phyloP scores from a whole-genome alignment of 2,329 filamentous ascomycete genomes.

The Diplodia sapinea region DNA sequence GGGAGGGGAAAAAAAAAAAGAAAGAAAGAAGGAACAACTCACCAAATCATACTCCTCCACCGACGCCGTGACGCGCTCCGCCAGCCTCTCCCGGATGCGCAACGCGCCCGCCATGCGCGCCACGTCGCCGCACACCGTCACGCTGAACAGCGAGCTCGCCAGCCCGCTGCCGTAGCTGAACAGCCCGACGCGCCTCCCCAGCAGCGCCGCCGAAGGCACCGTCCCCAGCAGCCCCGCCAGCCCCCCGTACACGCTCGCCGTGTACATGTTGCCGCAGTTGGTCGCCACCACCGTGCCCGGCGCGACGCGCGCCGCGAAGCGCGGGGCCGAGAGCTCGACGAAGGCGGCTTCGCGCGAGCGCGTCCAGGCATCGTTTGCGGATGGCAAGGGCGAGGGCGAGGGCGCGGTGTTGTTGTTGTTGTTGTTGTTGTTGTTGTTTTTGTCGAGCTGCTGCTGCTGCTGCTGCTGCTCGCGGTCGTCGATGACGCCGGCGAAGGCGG shows the following conservation, averaged over 20 bases:
- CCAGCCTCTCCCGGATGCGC: no score
- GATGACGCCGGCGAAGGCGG: constrained; percentile 45
- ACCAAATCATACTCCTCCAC: no score
- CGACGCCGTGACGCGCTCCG: no score
- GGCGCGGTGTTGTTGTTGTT: no score
- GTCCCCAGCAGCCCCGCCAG: constrained; percentile 56
- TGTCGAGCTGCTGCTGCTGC: neutral
- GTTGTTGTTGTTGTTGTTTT: no score
- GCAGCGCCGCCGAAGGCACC: constrained; percentile 50
- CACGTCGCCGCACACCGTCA: constrained; percentile 54
- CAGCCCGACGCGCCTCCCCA: constrained; percentile 58
- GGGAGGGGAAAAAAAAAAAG: no score
- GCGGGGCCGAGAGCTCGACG: constrained; percentile 33
- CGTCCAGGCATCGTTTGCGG: no score
- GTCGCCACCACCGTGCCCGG: constrained; percentile 57
- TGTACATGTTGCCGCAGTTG: constrained; percentile 63
- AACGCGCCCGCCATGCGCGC: constrained; percentile 53
- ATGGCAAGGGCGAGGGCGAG: no score
- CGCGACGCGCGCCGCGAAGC: constrained; percentile 56
- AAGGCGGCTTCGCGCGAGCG: no score
- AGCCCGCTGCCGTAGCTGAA: constrained; percentile 61
- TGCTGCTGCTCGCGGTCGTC: no score
- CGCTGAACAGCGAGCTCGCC: constrained; percentile 57
- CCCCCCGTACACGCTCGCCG: constrained; percentile 58
- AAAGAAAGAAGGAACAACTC: no score